Conservation (phyloP, 1,139 yeast genomes). For the Suhomyces terraborum region DNA sequence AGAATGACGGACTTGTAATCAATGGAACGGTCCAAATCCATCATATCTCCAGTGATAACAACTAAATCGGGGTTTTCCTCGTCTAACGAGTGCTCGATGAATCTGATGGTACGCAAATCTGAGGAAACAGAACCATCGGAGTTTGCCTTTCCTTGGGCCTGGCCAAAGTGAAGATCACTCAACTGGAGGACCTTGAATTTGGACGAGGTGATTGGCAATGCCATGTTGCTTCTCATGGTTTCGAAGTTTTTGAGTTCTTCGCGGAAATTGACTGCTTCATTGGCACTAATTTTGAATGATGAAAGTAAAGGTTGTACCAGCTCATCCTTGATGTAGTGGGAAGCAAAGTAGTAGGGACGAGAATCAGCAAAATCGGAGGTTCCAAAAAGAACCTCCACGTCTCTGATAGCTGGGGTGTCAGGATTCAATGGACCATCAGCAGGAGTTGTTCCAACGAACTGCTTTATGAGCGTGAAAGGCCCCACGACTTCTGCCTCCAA, state of each 20-base stretch:
- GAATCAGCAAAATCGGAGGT: conserved; percentile 25
- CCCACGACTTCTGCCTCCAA: conserved; percentile 10
- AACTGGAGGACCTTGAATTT: conserved; percentile 40
- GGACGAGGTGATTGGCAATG: conserved; percentile 6
- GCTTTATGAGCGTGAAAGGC: conserved; percentile 11
- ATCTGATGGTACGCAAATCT: conserved; percentile 34
- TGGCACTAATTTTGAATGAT: conserved; percentile 12
- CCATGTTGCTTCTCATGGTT: conserved; percentile 6
- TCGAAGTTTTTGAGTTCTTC: conserved; percentile 11
- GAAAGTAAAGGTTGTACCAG: conserved; percentile 17
- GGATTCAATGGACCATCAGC: conserved; percentile 9
- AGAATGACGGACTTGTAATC: conserved; percentile 40
- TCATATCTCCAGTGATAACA: conserved; percentile 46
- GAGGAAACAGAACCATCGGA: conserved; percentile 26
- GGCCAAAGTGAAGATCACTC: conserved; percentile 45
- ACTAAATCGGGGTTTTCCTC: conserved; percentile 39
- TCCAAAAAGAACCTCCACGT: conserved; percentile 32
- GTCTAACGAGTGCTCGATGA: conserved; percentile 29
- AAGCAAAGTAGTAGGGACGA: conserved; percentile 14
- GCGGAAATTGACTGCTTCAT: conserved; percentile 10
- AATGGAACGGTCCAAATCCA: conserved; percentile 28
- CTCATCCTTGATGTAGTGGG: conserved; percentile 10
- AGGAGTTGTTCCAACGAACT: conserved; percentile 14
- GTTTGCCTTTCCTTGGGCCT: conserved; percentile 29
- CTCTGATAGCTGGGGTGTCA: conserved; percentile 22